Evolutionary conservation across 176 grass and related monocot species (phyloP).

Genomic region (Tuctoria greenei): DNA sequence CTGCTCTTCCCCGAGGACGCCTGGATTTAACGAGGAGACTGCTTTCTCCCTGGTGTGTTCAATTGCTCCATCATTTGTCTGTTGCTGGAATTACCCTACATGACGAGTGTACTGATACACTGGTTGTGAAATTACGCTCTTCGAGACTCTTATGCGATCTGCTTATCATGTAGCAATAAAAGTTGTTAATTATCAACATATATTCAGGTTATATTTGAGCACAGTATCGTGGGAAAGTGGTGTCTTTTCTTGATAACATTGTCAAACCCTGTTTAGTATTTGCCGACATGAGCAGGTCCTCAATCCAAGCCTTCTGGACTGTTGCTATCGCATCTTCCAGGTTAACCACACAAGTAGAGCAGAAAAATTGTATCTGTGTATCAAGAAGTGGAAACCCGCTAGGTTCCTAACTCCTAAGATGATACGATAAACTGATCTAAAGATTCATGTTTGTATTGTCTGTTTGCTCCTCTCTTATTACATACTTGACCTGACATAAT

Average conservation of each 20-base stretch:
- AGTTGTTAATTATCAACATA: not conserved
- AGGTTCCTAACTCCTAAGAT: not conserved
- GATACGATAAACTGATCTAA: not conserved
- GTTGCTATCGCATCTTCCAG: not conserved
- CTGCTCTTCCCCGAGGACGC: constrained; percentile 61
- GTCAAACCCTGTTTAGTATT: not conserved
- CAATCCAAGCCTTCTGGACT: not conserved
- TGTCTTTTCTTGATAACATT: not conserved
- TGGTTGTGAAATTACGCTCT: not conserved
- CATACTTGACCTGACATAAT: not conserved
- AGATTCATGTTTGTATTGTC: not conserved
- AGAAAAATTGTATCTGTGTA: not conserved
- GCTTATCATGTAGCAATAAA: not conserved
- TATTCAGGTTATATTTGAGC: not conserved
- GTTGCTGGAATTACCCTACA: not conserved
- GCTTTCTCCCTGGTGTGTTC: constrained; percentile 63
- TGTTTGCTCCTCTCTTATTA: not conserved
- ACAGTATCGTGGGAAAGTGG: not conserved
- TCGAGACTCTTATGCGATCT: not conserved
- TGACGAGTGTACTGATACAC: not conserved
- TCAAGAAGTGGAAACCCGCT: not conserved
- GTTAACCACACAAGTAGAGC: not conserved
- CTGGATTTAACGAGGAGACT: constrained; percentile 50
- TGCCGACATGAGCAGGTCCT: not conserved
- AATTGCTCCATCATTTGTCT: not conserved